phyloP scores from a whole-genome alignment of 345 rosid species.

The Microcos paniculata region DNA sequence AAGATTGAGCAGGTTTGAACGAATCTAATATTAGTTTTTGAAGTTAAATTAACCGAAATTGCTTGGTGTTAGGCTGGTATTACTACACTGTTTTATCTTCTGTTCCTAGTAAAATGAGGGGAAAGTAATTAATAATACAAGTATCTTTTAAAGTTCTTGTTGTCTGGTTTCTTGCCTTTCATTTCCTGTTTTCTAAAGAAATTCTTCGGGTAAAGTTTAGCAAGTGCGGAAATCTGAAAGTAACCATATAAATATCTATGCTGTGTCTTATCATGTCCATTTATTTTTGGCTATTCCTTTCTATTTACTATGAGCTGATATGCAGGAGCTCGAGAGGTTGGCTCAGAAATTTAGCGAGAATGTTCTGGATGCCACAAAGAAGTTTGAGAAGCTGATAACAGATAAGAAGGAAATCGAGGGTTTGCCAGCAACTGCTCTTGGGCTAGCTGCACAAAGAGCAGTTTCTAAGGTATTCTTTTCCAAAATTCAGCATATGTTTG shows the following conservation, averaged over 20 bases:
- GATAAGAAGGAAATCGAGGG: constrained; percentile 89
- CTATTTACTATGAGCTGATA: constrained; percentile 11
- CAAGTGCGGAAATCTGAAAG: neutral
- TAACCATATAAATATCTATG: neutral
- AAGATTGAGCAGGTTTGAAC: constrained; percentile 86
- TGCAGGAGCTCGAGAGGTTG: constrained; percentile 75
- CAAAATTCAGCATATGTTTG: neutral
- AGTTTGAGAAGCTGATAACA: constrained; percentile 75
- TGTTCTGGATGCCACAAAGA: constrained; percentile 90
- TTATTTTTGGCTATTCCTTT: neutral
- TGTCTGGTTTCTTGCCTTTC: neutral
- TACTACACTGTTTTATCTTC: neutral
- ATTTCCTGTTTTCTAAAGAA: neutral
- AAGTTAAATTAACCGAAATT: neutral
- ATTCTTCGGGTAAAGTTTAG: neutral
- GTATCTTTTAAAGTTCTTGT: neutral
- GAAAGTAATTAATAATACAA: neutral
- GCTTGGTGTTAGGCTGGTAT: neutral
- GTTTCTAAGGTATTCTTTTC: constrained; percentile 63
- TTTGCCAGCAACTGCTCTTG: constrained; percentile 86
- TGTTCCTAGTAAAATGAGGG: neutral
- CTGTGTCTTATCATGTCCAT: neutral
- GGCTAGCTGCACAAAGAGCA: constrained; percentile 86
- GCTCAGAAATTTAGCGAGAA: constrained; percentile 84
- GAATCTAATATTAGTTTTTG: neutral